phyloP scores from a whole-genome alignment of 768 basidiomycete species.

The Calocera viscosa region DNA sequence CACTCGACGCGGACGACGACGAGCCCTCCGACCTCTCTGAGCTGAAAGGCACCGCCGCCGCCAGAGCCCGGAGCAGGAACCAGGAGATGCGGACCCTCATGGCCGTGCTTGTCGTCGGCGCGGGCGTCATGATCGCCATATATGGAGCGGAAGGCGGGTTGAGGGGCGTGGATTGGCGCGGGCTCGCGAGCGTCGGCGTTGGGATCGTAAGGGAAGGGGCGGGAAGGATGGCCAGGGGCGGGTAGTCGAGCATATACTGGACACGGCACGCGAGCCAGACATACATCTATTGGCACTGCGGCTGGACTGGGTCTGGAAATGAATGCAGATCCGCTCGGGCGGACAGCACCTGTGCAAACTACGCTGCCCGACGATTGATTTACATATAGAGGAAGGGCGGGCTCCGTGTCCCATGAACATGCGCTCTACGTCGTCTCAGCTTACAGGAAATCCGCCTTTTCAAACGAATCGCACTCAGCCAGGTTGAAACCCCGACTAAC shows the following conservation, averaged over 20 bases:
- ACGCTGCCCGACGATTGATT: no score
- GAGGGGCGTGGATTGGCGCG: background rate
- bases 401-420: no score
- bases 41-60: no score
- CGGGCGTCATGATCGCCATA: background rate
- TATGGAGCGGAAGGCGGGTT: background rate
- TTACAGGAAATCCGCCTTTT: background rate
- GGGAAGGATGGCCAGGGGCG: background rate
- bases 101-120: background rate
- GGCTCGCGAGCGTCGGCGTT: background rate
- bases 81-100: background rate
- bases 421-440: no score
- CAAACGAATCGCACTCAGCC: background rate
- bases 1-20: conserved; percentile 23
- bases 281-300: no score
- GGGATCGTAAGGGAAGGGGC: background rate
- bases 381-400: no score
- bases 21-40: no score
- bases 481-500: background rate
- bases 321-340: no score
- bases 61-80: background rate
- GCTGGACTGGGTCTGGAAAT: no score
- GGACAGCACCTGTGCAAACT: no score
- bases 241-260: no score
- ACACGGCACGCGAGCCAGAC: no score